Conservation (phyloP, 164 flowering plant species). For the Piper longum region DNA sequence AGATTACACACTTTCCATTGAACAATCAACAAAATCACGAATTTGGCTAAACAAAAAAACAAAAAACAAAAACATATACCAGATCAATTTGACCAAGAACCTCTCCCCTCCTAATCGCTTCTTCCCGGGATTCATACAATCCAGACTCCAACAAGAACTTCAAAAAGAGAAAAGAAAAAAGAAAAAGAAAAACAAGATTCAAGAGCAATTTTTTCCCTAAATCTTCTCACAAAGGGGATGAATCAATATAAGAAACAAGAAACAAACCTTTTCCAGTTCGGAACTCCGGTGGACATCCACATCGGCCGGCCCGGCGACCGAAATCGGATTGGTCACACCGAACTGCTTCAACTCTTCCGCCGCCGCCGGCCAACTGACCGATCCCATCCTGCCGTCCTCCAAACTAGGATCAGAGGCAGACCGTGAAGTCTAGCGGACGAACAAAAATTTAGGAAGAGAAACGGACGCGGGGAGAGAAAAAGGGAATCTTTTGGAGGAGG, state of each 20-base stretch:
- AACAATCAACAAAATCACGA: background rate
- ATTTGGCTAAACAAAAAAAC: background rate
- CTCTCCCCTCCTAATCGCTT: conserved; percentile 48
- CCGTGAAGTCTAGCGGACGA: conserved; percentile 9
- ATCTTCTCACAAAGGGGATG: background rate
- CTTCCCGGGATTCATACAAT: conserved; percentile 60
- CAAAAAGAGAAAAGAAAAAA: conserved; percentile 7
- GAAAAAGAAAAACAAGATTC: background rate
- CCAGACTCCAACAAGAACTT: conserved; percentile 55
- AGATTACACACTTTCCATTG: background rate
- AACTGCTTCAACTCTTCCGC: conserved; percentile 22
- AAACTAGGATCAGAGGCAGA: background rate
- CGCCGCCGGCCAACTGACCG: conserved; percentile 14
- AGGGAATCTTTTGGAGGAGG: background rate
- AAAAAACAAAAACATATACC: conserved; percentile 18
- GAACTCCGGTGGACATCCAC: conserved; percentile 43
- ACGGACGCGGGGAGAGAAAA: background rate
- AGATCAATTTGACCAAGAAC: conserved; percentile 53
- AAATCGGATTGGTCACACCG: conserved; percentile 68
- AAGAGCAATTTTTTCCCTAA: background rate
- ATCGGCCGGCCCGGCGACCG: conserved; percentile 53
- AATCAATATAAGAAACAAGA: background rate
- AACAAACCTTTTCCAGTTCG: conserved; percentile 58
- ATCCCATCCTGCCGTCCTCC: background rate
- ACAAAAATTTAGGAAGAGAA: background rate